These are phyloP conservation scores for Lachnellula subtilissima DNA, from an alignment of 2,329 filamentous ascomycete species.

Conservation along the genomic window DNA sequence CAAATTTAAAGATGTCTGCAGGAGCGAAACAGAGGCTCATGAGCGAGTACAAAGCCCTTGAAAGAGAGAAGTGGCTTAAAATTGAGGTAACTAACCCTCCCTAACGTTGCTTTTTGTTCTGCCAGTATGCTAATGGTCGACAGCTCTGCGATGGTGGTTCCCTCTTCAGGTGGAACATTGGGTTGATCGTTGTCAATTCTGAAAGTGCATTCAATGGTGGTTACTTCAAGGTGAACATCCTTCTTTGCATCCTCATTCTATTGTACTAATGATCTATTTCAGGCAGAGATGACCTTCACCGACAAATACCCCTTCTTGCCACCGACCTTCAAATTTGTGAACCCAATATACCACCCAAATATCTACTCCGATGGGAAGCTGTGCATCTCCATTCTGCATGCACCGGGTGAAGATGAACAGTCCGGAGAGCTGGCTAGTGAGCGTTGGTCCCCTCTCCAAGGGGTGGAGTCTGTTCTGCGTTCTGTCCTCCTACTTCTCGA, in stretches of 20 bases:
- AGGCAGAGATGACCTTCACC: constrained; percentile 83
- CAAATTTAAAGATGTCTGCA: constrained; percentile 24
- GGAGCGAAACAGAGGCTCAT: constrained; percentile 76
- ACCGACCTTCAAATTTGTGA: constrained; percentile 80
- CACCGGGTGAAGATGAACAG: constrained; percentile 85
- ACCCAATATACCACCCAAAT: constrained; percentile 84
- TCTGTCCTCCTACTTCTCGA: constrained; percentile 89
- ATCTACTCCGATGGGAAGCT: constrained; percentile 86
- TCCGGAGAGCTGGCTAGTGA: constrained; percentile 87
- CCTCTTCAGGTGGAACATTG: constrained; percentile 84
- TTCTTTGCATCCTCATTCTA: neutral
- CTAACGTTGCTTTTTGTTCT: neutral
- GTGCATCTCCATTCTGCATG: constrained; percentile 95
- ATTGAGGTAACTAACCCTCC: constrained; percentile 60
- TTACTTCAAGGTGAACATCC: constrained; percentile 65
- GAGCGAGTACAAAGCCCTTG: constrained; percentile 77
- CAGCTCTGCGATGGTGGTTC: constrained; percentile 61
- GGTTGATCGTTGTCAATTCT: constrained; percentile 86
- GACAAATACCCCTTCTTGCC: constrained; percentile 85
- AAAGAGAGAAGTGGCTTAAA: constrained; percentile 90
- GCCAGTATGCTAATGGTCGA: constrained; percentile 10
- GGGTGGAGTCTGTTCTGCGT: constrained; percentile 89
- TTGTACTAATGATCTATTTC: constrained; percentile 5
- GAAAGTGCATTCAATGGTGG: constrained; percentile 90
- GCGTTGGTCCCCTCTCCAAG: constrained; percentile 90